Evolutionary conservation across 352 stramenopile genomes (phyloP).

Genomic region (Phytophthora pluvialis): DNA sequence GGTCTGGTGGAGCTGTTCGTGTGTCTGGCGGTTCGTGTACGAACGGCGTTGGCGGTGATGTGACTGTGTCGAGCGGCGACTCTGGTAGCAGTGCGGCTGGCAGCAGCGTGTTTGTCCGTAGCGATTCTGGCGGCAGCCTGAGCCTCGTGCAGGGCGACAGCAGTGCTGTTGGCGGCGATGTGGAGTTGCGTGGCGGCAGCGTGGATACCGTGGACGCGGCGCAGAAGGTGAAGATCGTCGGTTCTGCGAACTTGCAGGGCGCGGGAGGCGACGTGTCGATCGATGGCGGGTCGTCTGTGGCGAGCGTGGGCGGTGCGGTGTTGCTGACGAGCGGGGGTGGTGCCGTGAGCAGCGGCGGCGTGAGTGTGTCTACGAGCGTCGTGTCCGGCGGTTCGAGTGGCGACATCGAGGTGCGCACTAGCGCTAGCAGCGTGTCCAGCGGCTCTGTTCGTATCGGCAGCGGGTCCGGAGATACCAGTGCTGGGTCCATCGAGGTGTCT

Average conservation of each 20-base stretch:
- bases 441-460: conserved; percentile 29
- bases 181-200: conserved; percentile 32
- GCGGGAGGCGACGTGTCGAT: conserved; percentile 34
- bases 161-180: conserved; percentile 26
- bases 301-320: conserved; percentile 20
- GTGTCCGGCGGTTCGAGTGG: conserved; percentile 22
- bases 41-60: conserved; percentile 28
- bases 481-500: conserved; percentile 31
- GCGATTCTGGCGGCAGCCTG: conserved; percentile 29
- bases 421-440: conserved; percentile 26
- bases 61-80: conserved; percentile 32
- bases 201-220: conserved; percentile 19
- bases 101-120: conserved; percentile 27
- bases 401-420: conserved; percentile 21
- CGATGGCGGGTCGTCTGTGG: conserved; percentile 28
- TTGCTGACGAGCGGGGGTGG: conserved; percentile 27
- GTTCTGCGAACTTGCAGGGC: conserved; percentile 32
- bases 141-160: conserved; percentile 30
- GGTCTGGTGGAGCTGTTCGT: conserved; percentile 14
- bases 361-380: conserved; percentile 25
- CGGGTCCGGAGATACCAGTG: conserved; percentile 26
- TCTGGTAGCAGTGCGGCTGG: conserved; percentile 16
- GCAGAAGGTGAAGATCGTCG: conserved; percentile 32
- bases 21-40: conserved; percentile 31
- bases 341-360: conserved; percentile 22